Conservation (phyloP, 352 stramenopile genomes). For the Globisporangium nodosum region DNA sequence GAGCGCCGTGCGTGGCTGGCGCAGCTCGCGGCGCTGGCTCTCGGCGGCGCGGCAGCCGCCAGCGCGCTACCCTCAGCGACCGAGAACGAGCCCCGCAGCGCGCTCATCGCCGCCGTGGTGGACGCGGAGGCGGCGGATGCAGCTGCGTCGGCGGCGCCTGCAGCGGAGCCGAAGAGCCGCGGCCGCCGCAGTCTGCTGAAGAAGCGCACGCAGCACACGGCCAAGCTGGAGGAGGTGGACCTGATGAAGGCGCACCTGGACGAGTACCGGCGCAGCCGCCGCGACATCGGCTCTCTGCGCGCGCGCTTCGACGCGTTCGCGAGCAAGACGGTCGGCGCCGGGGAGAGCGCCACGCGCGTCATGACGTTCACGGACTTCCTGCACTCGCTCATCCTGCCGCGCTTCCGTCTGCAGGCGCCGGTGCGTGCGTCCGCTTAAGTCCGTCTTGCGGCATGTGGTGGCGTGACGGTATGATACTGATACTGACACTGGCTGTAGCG, state of each 20-base stretch:
- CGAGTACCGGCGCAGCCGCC: slow-evolving; percentile 44
- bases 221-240: slow-evolving; percentile 56
- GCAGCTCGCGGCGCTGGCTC: slow-evolving; percentile 5
- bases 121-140: slow-evolving; percentile 9
- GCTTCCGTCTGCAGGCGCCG: slow-evolving; percentile 54
- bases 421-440: slow-evolving; percentile 6
- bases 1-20: not conserved
- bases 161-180: slow-evolving; percentile 14
- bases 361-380: slow-evolving; percentile 86
- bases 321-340: slow-evolving; percentile 28
- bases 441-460: too few relatives aligned
- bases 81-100: slow-evolving; percentile 7
- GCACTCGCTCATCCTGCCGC: slow-evolving; percentile 64
- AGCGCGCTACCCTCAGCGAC: not conserved
- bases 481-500: slow-evolving; percentile 19
- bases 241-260: slow-evolving; percentile 64
- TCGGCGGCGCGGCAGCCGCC: slow-evolving; percentile 5
- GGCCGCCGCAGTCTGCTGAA: slow-evolving; percentile 47
- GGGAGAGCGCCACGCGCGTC: slow-evolving; percentile 20
- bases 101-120: slow-evolving; percentile 10
- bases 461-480: too few relatives aligned
- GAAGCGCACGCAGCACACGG: slow-evolving; percentile 49
- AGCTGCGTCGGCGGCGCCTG: slow-evolving; percentile 1
- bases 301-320: slow-evolving; percentile 58
- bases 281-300: slow-evolving; percentile 33